A percentile compares a stretch with the other conserved stretches of the same genome.
These are phyloP conservation scores for Malus fusca DNA, from an alignment of 306 rosid species.

Conservation along the genomic window DNA sequence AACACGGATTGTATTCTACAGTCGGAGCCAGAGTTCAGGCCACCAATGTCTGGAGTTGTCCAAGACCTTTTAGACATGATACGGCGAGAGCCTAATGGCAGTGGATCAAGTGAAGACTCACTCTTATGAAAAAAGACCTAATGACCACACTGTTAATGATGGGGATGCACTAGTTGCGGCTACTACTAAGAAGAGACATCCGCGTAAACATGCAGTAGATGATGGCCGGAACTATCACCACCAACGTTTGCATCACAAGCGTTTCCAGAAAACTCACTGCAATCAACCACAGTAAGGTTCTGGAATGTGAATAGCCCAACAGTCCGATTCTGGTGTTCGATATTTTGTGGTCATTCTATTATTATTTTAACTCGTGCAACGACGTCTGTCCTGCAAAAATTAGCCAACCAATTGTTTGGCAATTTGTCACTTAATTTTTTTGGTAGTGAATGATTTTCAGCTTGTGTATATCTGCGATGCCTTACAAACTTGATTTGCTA, in stretches of 20 bases:
- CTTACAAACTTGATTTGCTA: background rate
- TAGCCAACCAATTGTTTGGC: conserved; percentile 42
- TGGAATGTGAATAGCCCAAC: conserved; percentile 9
- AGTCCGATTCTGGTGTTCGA: conserved; percentile 15
- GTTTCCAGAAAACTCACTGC: conserved; percentile 10
- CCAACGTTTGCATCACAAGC: conserved; percentile 16
- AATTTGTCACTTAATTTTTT: conserved; percentile 18
- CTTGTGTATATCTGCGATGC: conserved; percentile 13
- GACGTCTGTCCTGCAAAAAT: conserved; percentile 21
- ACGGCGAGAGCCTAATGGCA: conserved; percentile 50
- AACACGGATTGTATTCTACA: conserved; percentile 32
- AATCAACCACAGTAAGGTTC: conserved; percentile 5
- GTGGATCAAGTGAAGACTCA: conserved; percentile 58
- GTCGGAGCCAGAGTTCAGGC: conserved; percentile 91
- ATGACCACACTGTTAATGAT: background rate
- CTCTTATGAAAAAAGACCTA: conserved; percentile 9
- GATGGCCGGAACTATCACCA: conserved; percentile 28
- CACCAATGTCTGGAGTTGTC: conserved; percentile 86
- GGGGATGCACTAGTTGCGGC: conserved; percentile 22
- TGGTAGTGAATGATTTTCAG: conserved; percentile 22
- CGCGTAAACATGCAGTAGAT: conserved; percentile 10
- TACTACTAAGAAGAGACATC: conserved; percentile 9
- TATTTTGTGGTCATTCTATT: conserved; percentile 17
- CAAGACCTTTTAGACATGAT: conserved; percentile 78
- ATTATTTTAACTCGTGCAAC: conserved; percentile 18